Evolutionary conservation across 768 basidiomycete genomes (phyloP).

Genomic region (Russula ochroleuca): DNA sequence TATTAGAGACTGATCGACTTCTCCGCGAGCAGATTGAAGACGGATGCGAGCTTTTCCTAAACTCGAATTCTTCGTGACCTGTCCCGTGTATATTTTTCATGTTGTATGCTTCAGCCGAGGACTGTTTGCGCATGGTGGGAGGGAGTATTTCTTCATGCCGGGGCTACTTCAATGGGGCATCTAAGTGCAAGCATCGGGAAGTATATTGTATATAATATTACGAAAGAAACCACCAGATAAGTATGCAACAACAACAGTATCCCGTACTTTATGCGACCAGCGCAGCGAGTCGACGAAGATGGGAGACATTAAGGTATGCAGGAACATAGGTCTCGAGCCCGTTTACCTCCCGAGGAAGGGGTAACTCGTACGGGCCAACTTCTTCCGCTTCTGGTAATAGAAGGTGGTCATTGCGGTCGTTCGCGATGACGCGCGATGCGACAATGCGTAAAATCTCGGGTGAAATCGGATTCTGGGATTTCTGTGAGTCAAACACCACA

Average conservation of each 20-base stretch:
- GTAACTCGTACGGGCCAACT: conserved; percentile 91
- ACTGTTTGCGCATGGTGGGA: neutral
- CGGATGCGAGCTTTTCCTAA: conserved; percentile 36
- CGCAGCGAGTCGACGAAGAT: conserved; percentile 82
- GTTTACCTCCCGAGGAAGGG: conserved; percentile 89
- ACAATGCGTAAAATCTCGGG: conserved; percentile 96
- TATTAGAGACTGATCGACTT: conserved; percentile 46
- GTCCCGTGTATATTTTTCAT: too few relatives aligned
- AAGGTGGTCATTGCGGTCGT: conserved; percentile 95
- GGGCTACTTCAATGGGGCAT: neutral
- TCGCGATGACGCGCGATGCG: conserved; percentile 90
- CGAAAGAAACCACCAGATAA: conserved; percentile 13
- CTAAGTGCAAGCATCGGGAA: conserved; percentile 5
- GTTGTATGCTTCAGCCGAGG: neutral
- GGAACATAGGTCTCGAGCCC: conserved; percentile 96
- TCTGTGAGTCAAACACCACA: conserved; percentile 17
- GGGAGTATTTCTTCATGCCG: neutral
- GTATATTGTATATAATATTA: conserved; percentile 25
- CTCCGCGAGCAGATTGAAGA: conserved; percentile 54
- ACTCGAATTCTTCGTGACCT: neutral
- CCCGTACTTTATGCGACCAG: conserved; percentile 59
- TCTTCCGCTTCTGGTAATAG: conserved; percentile 97
- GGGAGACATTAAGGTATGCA: conserved; percentile 85
- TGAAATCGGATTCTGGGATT: conserved; percentile 82
- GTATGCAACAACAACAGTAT: conserved; percentile 11